phyloP scores from a whole-genome alignment of 192 early-diverging fungal genomes.

The Linnemannia schmuckeri region DNA sequence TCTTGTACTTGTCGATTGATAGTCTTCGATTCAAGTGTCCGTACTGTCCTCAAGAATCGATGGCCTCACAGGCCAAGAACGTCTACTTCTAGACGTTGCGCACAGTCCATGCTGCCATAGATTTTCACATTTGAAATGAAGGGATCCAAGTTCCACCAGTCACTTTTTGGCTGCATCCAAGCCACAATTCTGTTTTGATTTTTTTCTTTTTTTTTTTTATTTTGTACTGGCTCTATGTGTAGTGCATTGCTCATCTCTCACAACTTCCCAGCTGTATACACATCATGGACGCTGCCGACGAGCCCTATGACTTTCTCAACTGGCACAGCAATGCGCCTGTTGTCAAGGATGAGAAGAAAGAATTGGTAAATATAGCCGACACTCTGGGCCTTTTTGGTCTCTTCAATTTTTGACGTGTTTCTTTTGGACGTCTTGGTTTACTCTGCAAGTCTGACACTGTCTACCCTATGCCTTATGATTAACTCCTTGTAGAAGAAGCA shows the following conservation, averaged over 20 bases:
- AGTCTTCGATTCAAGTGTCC: slow-evolving; percentile 92
- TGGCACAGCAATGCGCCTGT: slow-evolving; percentile 58
- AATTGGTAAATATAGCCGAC: slow-evolving; percentile 20
- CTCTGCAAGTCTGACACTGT: not conserved
- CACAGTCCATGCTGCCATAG: not conserved
- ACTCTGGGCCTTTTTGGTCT: not conserved
- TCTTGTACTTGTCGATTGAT: not conserved
- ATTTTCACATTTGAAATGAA: not conserved
- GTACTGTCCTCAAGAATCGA: slow-evolving; percentile 93
- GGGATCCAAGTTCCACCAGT: not conserved
- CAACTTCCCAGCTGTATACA: not conserved
- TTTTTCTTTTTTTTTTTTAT: slow-evolving; percentile 4
- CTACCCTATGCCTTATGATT: not conserved
- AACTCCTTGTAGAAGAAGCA: slow-evolving; percentile 30
- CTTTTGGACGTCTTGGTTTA: not conserved
- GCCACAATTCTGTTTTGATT: slow-evolving; percentile 7
- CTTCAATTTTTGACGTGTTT: not conserved
- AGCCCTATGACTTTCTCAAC: slow-evolving; percentile 51
- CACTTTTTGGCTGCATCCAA: not conserved
- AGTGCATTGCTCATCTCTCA: not conserved
- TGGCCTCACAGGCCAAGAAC: slow-evolving; percentile 77
- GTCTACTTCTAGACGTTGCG: slow-evolving; percentile 79
- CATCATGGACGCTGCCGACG: slow-evolving; percentile 39
- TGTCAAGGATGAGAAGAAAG: slow-evolving; percentile 49
- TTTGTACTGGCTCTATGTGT: not conserved